Percentiles rank a stretch among this genome's conserved stretches.
Conservation (phyloP, 495 filamentous ascomycete genomes). For the Aspergillus sclerotioniger region DNA sequence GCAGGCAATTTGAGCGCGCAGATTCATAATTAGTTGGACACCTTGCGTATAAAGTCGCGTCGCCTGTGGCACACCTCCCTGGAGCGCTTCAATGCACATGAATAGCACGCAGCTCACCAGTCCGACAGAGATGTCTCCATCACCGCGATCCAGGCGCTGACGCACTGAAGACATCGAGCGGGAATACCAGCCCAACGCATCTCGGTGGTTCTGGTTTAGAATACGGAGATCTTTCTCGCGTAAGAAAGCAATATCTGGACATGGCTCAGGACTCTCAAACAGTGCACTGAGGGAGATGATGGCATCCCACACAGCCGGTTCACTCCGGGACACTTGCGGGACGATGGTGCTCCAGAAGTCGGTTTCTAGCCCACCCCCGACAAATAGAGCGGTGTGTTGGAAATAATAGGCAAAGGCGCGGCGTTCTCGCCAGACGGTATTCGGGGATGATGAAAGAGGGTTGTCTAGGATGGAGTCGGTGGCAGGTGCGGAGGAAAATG, state of each 20-base stretch:
- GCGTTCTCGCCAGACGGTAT: conserved; percentile 34
- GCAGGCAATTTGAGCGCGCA: conserved; percentile 26
- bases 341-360: conserved; percentile 58
- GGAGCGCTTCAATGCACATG: conserved; percentile 57
- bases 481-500: conserved; percentile 15
- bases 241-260: conserved; percentile 9
- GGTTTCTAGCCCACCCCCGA: conserved; percentile 48
- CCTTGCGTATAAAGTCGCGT: conserved; percentile 38
- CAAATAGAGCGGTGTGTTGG: conserved; percentile 25
- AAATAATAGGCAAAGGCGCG: conserved; percentile 44
- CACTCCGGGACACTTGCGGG: conserved; percentile 53
- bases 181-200: conserved; percentile 41
- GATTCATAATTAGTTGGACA: conserved; percentile 28
- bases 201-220: conserved; percentile 40
- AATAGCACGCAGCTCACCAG: conserved; percentile 57
- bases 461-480: conserved; percentile 11
- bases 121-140: conserved; percentile 31
- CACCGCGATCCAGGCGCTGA: conserved; percentile 38
- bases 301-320: conserved; percentile 60
- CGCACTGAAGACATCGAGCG: conserved; percentile 51
- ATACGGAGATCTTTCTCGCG: conserved; percentile 22
- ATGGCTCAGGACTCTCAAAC: conserved; percentile 39
- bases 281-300: conserved; percentile 54
- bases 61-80: conserved; percentile 33
- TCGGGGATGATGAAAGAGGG: conserved; percentile 24